Evolutionary conservation across 2,329 filamentous ascomycete species (phyloP).

Genomic region (Neonectria hederae): DNA sequence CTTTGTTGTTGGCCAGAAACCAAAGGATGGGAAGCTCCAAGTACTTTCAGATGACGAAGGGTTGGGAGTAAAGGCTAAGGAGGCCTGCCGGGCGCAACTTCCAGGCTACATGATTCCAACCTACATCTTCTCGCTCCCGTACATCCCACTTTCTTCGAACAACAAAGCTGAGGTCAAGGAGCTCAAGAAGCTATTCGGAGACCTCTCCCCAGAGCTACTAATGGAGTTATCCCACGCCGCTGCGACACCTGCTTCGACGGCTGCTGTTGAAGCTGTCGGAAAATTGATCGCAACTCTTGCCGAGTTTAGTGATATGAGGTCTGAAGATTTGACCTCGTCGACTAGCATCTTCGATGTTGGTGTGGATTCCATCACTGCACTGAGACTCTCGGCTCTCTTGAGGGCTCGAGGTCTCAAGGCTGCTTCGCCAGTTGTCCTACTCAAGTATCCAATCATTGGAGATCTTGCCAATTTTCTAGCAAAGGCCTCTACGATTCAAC

Average conservation of each 20-base stretch:
- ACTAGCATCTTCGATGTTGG: slow-evolving; percentile 87
- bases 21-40: slow-evolving; percentile 24
- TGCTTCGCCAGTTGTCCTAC: slow-evolving; percentile 72
- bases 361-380: slow-evolving; percentile 86
- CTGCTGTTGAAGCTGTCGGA: slow-evolving; percentile 50
- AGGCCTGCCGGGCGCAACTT: slow-evolving; percentile 74
- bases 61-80: slow-evolving; percentile 59
- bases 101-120: slow-evolving; percentile 93
- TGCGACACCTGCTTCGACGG: slow-evolving; percentile 41
- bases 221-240: slow-evolving; percentile 60
- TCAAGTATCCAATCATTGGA: slow-evolving; percentile 66
- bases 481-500: slow-evolving; percentile 18
- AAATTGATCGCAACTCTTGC: slow-evolving; percentile 64
- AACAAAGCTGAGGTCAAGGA: slow-evolving; percentile 86
- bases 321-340: slow-evolving; percentile 56
- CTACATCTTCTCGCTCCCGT: slow-evolving; percentile 76
- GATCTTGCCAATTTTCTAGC: slow-evolving; percentile 56
- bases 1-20: slow-evolving; percentile 62
- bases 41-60: slow-evolving; percentile 45
- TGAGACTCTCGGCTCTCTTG: slow-evolving; percentile 73
- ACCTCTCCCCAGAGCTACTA: slow-evolving; percentile 68
- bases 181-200: slow-evolving; percentile 72
- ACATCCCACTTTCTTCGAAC: slow-evolving; percentile 83
- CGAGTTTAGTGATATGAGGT: slow-evolving; percentile 58
- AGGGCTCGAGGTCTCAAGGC: slow-evolving; percentile 68